Evolutionary conservation across 108 stramenopile species (phyloP), one percentile per base, ranked within the genome.

Genomic region (Fragilariopsis cylindrus): DNA sequence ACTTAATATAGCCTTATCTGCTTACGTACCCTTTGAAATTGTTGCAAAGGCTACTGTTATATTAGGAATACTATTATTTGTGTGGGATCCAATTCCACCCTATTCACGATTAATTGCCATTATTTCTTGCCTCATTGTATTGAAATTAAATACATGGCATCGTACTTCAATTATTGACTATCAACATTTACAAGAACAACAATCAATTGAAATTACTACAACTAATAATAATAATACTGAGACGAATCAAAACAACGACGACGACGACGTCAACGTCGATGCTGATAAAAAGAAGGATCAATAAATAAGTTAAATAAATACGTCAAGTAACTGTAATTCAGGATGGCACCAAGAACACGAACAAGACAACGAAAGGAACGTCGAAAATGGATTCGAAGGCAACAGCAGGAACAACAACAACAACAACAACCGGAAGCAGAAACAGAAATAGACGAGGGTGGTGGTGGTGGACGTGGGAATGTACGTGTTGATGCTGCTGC

Each of bases 51-150:
- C 65, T 18, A 82, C 79, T 3, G 64, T 90, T 21, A 52, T 87
- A 0, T 47, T 84, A 11, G 84, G 84, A 50, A 73, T 70, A 9
- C 48, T 68, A 4, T 56, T 90, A 7, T 90, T 90, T 67, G 65
- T 90, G 47, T 46, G 77, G 1, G 89, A 90, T 74, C 89, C 89
- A 0, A 81, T 87, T 56, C 89, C 86, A n/a, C 81, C 81, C 4
- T 42, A 57, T 18, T 71, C 74, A 15, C 57, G 82, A 47, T 47
- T 81, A 19, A 30, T 76, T 1, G 66, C 72, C 3, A 3, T 81
- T 4, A 5, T 69, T n/a, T 64, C 74, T 16, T 49, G 64, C 9
- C 44, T 72, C 7, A 57, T 73, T 2, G 76, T 81, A 1, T 60
- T 57, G 6, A 57, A 57, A 46, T 57, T 76, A 57, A 68, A 57